Evolutionary conservation across 495 filamentous ascomycete species (phyloP), one percentile per base, ranked within the genome.

Genomic region (Talaromyces thailandensis): DNA sequence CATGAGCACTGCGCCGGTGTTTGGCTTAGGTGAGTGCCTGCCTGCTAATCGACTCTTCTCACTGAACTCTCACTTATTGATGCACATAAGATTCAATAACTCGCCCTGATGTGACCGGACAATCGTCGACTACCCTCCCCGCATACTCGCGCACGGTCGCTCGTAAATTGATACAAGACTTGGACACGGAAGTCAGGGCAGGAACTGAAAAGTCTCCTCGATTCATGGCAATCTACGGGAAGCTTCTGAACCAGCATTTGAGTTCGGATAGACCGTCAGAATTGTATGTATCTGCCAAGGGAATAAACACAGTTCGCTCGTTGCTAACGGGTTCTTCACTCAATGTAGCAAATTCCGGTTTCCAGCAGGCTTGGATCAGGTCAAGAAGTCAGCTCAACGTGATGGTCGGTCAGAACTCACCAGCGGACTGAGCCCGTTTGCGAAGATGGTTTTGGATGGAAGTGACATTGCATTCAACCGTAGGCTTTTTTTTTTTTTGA

Each of bases 1-100:
- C 2, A 87, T 97, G 72, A 91, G 90, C 24, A 95, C 91, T 24
- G 85, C 96, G 60, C 83, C 93, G 57, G 88, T 95, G 4, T 96
- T 97, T 74, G 86, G 86, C 64, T 80, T 93, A 63, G 87, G 94
- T 96, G 78, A 59, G 52, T 48, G 50, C 14, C 50, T 29, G 8
- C 50, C 29, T 35, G 48, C 35, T 61, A 24, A 16, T 25, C 43
- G 23, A 64, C 70, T 64, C 59, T 45, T 52, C 63, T 67, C 57
- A 63, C 32, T 32, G 53, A 21, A 40, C 24, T 45, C 21, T 64
- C 48, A 58, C 23, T 61, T 29, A 53, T 12, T 32, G 12, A 35
- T 37, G 45, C 53, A 35, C 35, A 31, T 69, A 26, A 81, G 76
- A 74, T 56, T 76, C 72, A 62, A 71, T 73, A 53, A 60, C 76